Evolutionary conservation across 257 asterid genomes (phyloP).

Genomic region (Solanum rostratum): DNA sequence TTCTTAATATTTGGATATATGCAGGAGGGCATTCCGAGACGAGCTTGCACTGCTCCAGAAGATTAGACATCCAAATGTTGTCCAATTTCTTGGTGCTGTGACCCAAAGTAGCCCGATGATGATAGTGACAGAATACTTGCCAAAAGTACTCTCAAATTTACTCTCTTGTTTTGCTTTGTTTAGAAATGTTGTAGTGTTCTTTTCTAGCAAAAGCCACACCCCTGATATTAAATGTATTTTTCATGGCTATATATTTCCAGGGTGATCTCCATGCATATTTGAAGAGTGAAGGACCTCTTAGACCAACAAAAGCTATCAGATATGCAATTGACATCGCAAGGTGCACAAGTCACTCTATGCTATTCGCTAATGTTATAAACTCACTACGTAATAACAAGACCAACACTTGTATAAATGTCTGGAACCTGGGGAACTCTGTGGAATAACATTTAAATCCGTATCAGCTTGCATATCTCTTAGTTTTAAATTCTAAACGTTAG

Average conservation of each 20-base stretch:
- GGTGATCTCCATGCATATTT: constrained; percentile 76
- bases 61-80: constrained; percentile 90
- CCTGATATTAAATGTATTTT: neutral
- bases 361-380: neutral
- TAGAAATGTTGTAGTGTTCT: neutral
- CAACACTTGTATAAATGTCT: neutral
- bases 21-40: constrained; percentile 72
- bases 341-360: constrained; percentile 17
- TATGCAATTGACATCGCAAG: constrained; percentile 96
- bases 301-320: constrained; percentile 80
- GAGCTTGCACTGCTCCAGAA: constrained; percentile 93
- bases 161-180: neutral
- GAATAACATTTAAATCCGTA: neutral
- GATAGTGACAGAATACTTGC: constrained; percentile 95
- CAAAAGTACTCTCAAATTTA: constrained; percentile 44
- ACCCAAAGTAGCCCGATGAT: constrained; percentile 98
- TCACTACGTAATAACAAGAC: neutral
- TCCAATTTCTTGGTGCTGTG: constrained; percentile 97
- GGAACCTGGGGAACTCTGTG: neutral
- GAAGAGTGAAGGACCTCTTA: constrained; percentile 60
- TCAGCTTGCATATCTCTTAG: neutral
- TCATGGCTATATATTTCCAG: constrained; percentile 18
- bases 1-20: constrained; percentile 6
- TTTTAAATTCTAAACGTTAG: neutral
- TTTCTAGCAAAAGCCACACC: neutral